Base-by-base conservation (phyloP, 306 rosid genomes). In the Astragalus glycyphyllos region DNA sequence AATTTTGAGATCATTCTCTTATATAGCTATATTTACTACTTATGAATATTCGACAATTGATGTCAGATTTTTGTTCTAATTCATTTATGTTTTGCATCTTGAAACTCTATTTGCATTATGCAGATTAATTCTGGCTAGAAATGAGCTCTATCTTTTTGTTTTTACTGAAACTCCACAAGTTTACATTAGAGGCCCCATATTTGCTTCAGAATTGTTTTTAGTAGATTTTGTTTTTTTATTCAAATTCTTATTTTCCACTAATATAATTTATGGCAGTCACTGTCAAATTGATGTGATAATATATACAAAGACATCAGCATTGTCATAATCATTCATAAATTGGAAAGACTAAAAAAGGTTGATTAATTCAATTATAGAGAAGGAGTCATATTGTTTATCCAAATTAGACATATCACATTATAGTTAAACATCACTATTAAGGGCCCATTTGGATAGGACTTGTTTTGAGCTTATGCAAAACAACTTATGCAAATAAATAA, bases 261-360 rank as follows among this genome's bases (percentile, higher is more conserved):
- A 29, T 50, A 31, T 23, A 5, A 29, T 35, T 5, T 45, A 14
- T 16, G 3, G 8, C 11, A 58, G 49, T 46, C 57, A 2, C 47
- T 47, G 14, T 42, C 58, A 0, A 45, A 58, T 17, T 53, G 56
- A 59, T 40, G 57, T 68, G 38, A 11, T 45, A 7, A 8, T 13
- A 42, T 8, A 65, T 13, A 9, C 3, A 5, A 16, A 38, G n/a
- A n/a, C n/a, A 20, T 70, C 6, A 72, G 68, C 68, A 57, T 16
- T 59, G 35, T 49, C 71, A 40, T 41, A 59, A 11, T 68, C 75
- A 68, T 40, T 50, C 41, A 69, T 50, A 59, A 68, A 59, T 50
- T 44, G 61, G 41, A 6, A 46, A 32, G 66, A 57, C 57, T 57
- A n/a, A 7, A 13, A 11, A 32, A 6, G 16, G 11, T 50, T 23